Evolutionary conservation across 2,329 filamentous ascomycete genomes (phyloP), one percentile per base, ranked within the genome.

Genomic region (Hypoxylon sp.): DNA sequence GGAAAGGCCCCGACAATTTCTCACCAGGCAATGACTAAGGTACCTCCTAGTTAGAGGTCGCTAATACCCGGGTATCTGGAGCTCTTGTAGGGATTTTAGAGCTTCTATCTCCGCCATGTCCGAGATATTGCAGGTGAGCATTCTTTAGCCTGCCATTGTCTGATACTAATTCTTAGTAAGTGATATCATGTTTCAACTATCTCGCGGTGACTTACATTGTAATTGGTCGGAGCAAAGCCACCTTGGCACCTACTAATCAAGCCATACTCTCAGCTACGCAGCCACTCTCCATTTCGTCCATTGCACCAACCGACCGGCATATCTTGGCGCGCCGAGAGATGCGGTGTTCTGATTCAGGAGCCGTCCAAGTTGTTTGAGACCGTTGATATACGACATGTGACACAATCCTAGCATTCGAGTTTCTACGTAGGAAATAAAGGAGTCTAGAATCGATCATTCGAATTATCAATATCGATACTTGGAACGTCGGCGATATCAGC

Each of bases 31-130:
- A 16, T 16, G 18, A n/a, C n/a, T n/a, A n/a, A n/a, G n/a, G n/a
- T n/a, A n/a, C n/a, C n/a, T n/a, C n/a, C n/a, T 38, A 18, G 36
- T 38, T 38, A 8, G 36, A 38, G 36, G 36, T 8, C 18, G 8
- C 36, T 38, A 18, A 3, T 7, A 38, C n/a, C 11, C 4, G 36
- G 8, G 16, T 40, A 11, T 20, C 36, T 18, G 36, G 36, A 40
- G 36, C 16, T 40, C 16, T 40, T 40, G 36, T 40, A 20, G 36
- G 36, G 36, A 40, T 40, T 40, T 40, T 16, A 30, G 32, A 22
- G n/a, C 22, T 50, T 24, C 54, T 61, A 61, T 54, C 30, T 61
- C 58, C 58, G 50, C 26, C 36, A 49, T 11, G 18, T 55, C 58
- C 58, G 58, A 30, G n/a, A 59, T 42, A 18, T 40, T 40, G 38